These are phyloP conservation scores for Scheffersomyces coipomensis DNA, from an alignment of 805 yeast genomes.

Conservation along the genomic window DNA sequence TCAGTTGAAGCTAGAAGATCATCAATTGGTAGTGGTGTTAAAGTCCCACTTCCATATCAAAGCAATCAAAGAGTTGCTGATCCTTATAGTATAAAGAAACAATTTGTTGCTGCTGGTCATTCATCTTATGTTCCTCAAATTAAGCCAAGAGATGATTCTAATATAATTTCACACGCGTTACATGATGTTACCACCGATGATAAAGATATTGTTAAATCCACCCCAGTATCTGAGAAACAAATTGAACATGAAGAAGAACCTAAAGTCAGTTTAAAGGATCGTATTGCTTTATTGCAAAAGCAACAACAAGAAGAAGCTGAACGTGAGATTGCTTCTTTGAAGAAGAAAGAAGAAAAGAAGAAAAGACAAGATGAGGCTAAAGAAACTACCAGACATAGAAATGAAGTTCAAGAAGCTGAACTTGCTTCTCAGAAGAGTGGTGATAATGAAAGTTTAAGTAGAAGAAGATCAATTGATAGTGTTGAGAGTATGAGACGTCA, in stretches of 20 bases:
- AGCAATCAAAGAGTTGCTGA: constrained; percentile 34
- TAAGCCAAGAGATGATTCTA: constrained; percentile 38
- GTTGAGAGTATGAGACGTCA: constrained; percentile 6
- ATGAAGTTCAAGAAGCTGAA: constrained; percentile 9
- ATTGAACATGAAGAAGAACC: constrained; percentile 56
- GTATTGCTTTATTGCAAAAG: constrained; percentile 81
- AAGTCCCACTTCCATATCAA: constrained; percentile 18
- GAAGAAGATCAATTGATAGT: constrained; percentile 5
- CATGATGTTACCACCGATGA: constrained; percentile 19
- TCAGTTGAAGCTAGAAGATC: background rate
- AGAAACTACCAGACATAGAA: constrained; percentile 18
- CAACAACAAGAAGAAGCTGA: constrained; percentile 80
- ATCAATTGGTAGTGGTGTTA: background rate
- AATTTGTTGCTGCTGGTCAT: constrained; percentile 54
- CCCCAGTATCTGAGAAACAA: constrained; percentile 19
- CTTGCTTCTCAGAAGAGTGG: constrained; percentile 5
- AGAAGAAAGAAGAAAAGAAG: constrained; percentile 52
- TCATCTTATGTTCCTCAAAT: constrained; percentile 58
- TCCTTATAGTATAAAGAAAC: constrained; percentile 52
- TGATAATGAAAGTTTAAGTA: constrained; percentile 3
- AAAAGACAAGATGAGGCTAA: constrained; percentile 34
- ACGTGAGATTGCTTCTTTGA: constrained; percentile 58
- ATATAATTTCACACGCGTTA: constrained; percentile 26
- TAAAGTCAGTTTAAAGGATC: constrained; percentile 77
- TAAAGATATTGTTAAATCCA: constrained; percentile 23